A percentile compares a stretch with the other conserved stretches of the same genome.
Evolutionary conservation across 2,329 filamentous ascomycete genomes (phyloP).

Genomic region (Fusarium sterilihyphosum): DNA sequence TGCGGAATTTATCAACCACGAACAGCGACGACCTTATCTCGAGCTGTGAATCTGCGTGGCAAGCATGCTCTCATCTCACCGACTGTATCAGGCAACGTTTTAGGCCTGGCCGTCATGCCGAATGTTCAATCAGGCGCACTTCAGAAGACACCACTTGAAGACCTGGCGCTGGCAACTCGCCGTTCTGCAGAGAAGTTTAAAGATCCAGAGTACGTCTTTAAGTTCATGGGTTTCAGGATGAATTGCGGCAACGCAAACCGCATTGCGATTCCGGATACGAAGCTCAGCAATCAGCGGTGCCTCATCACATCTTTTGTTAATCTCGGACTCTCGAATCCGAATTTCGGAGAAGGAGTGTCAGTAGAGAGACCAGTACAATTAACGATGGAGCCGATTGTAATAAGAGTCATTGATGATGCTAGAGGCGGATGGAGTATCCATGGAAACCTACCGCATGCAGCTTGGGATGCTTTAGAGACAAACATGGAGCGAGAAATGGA

Average conservation of each 20-base stretch:
- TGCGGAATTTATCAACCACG: not conserved
- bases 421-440: not conserved
- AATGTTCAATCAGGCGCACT: not conserved
- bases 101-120: not conserved
- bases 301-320: not conserved
- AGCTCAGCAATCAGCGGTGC: not conserved
- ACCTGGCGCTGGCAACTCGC: not conserved
- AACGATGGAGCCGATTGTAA: not conserved
- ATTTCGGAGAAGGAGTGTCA: fast-evolving
- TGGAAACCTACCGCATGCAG: not conserved
- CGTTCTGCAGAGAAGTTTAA: not conserved
- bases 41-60: not conserved
- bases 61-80: not conserved
- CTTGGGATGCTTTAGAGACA: not conserved
- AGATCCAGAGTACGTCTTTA: not conserved
- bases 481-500: not conserved
- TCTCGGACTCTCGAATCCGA: not conserved
- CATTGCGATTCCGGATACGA: not conserved
- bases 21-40: not conserved
- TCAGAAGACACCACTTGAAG: fast-evolving
- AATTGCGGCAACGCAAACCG: not conserved
- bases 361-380: not conserved
- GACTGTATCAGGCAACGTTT: not conserved
- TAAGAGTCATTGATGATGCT: not conserved
- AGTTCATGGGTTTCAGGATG: not conserved